Base-by-base conservation (phyloP, 768 basidiomycete genomes). In the Tephrocybe sp. region DNA sequence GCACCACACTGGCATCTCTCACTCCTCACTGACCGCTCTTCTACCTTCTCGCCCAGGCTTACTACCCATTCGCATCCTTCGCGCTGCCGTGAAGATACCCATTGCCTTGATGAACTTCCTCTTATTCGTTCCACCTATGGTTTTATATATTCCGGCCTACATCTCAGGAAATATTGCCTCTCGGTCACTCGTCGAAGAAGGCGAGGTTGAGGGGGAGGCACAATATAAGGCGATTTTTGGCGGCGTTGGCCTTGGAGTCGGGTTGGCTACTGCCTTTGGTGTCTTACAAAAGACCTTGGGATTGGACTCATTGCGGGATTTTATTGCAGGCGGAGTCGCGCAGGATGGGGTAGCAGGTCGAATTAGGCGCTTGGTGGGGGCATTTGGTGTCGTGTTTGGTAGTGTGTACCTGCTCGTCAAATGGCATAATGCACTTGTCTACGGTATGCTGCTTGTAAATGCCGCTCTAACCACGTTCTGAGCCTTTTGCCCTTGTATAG, bases 201-300 rank as follows among this genome's bases (percentile, higher is more conserved):
- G 79, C 28, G 86, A 88, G 61, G 76, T 86, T 60, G 87, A 88
- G 60, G 77, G 79, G 25, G 68, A 78, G 43, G 85, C 86, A n/a
- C 86, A 89, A 66, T 88, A 81, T 66, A 86, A 87, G 66, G 72
- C 82, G 40, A 71, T 84, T 8, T 77, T 84, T 21, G 85, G 84
- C 2, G 78, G 78, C 2, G 23, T 80, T 9, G 76, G 78, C 21
- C 51, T 67, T 50, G 64, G 73, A 32, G 30, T 63, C 34, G 64
- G 68, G 40, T 51, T 60, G 23, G 62, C 63, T 0, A 30, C 59
- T 44, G 45, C 62, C 14, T 53, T 69, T 26, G 62, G 57, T 44
- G 24, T 58, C 14, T 44, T 66, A 39, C 58, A 64, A 60, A 62
- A 45, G 45, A 36, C 48, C 34, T 50, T 11, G 50, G 26, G 48